Conservation (phyloP, 2,329 filamentous ascomycete species). For the Penicillium sp. region DNA sequence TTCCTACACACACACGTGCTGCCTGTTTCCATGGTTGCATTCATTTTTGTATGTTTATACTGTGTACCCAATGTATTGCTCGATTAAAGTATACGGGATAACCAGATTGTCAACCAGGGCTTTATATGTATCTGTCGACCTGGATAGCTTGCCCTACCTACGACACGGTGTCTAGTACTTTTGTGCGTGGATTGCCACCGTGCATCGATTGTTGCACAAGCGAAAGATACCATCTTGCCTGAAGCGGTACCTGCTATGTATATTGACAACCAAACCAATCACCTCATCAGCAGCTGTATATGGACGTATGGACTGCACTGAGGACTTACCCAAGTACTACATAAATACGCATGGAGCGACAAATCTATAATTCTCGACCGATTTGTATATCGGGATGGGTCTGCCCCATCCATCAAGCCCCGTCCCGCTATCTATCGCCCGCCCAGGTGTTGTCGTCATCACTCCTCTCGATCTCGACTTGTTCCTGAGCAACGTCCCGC, state of each 20-base stretch:
- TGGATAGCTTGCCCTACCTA: background rate
- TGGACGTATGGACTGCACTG: too few species aligned
- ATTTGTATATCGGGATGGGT: background rate
- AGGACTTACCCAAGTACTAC: background rate
- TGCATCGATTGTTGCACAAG: constrained; percentile 6
- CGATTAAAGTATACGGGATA: background rate
- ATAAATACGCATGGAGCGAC: background rate
- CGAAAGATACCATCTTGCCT: background rate
- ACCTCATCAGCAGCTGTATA: background rate
- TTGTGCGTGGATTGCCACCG: constrained; percentile 4
- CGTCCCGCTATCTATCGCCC: constrained; percentile 12
- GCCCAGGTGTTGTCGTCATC: constrained; percentile 18
- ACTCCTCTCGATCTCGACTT: constrained; percentile 5
- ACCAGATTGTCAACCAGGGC: background rate
- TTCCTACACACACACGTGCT: constrained; percentile 13
- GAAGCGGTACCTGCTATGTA: background rate
- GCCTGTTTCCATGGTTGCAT: background rate
- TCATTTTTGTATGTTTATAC: background rate
- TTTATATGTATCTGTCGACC: too few species aligned
- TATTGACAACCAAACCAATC: background rate
- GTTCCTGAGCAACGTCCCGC: constrained; percentile 14
- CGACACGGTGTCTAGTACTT: background rate
- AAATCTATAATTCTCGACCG: background rate
- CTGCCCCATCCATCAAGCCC: constrained; percentile 5
- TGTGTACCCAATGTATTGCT: background rate